Base-by-base conservation (phyloP, 2,329 filamentous ascomycete species). In the Seiridium unicorne region DNA sequence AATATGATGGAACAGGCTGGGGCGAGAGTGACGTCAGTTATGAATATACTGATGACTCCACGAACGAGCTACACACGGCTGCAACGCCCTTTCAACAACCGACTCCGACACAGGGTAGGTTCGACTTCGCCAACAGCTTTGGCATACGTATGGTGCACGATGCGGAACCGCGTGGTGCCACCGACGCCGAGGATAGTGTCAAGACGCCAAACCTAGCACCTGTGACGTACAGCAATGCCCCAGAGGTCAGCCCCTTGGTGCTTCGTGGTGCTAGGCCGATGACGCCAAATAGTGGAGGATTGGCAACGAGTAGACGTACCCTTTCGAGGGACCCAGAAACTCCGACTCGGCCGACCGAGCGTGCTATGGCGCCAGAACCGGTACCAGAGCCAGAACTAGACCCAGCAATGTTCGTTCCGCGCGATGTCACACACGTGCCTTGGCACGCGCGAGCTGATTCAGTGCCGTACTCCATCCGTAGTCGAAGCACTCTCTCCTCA, bases 401-500 rank as follows among this genome's bases (percentile, higher is more conserved):
- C 9, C 58, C 66, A 7, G 60, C 67, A 3, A 7, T 53, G 2
- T 68, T 70, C 46, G 42, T 63, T 5, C 66, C 71, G 2, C 69
- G 68, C 7, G 71, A 75, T 53, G 70, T 72, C n/a, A 73, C 73
- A 5, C 65, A 75, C 57, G 55, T 69, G 0, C 59, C 72, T 0
- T 76, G 72, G 73, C 68, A 70, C 48, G 65, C 62, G 3, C 67
- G 70, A 10, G 65, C 65, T 18, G 69, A 70, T 31, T 74, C 72
- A 18, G 69, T 72, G 1, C 73, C 75, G 0, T 66, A 68, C 49
- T 78, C 75, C 1, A 48, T 72, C 18, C 69, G 65, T 49, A 77
- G 74, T 66, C 70, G 71, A 44, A 73, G 69, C 32, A 76, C 74
- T 1, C 53, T 75, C 3, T 74, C 74, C 9, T 74, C 76, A 0